phyloP scores from a whole-genome alignment of 2,329 filamentous ascomycete genomes.

The Botrytis fragariae region DNA sequence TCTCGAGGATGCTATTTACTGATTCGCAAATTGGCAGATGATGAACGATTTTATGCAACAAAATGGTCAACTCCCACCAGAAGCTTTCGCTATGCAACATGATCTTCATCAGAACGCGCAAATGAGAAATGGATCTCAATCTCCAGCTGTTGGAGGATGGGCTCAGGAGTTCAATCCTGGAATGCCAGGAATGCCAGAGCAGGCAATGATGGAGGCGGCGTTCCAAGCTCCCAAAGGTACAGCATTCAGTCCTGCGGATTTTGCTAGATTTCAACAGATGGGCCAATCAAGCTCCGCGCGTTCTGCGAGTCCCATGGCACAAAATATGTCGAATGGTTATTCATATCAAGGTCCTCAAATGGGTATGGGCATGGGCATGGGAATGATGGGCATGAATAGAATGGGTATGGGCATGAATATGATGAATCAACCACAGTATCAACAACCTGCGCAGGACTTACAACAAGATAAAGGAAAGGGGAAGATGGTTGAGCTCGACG shows the following conservation, averaged over 20 bases:
- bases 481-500: constrained; percentile 91
- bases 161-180: constrained; percentile 62
- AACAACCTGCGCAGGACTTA: constrained; percentile 43
- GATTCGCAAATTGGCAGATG: constrained; percentile 57
- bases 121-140: constrained; percentile 34
- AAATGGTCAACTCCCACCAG: constrained; percentile 55
- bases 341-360: constrained; percentile 57
- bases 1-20: constrained; percentile 11
- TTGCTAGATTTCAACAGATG: constrained; percentile 79
- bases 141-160: constrained; percentile 51
- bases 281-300: constrained; percentile 53
- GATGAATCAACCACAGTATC: constrained; percentile 44
- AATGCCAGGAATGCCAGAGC: constrained; percentile 47
- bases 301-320: constrained; percentile 57
- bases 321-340: constrained; percentile 45
- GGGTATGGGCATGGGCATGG: constrained; percentile 43
- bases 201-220: constrained; percentile 69
- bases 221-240: constrained; percentile 58
- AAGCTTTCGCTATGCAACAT: constrained; percentile 39
- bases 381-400: constrained; percentile 56
- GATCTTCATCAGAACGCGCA: constrained; percentile 33
- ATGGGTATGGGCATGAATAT: constrained; percentile 57
- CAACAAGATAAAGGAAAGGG: constrained; percentile 72
- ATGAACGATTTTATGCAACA: constrained; percentile 92
- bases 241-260: constrained; percentile 79